phyloP scores from a whole-genome alignment of 2,329 filamentous ascomycete species.

The Pyrenochaeta sp. region DNA sequence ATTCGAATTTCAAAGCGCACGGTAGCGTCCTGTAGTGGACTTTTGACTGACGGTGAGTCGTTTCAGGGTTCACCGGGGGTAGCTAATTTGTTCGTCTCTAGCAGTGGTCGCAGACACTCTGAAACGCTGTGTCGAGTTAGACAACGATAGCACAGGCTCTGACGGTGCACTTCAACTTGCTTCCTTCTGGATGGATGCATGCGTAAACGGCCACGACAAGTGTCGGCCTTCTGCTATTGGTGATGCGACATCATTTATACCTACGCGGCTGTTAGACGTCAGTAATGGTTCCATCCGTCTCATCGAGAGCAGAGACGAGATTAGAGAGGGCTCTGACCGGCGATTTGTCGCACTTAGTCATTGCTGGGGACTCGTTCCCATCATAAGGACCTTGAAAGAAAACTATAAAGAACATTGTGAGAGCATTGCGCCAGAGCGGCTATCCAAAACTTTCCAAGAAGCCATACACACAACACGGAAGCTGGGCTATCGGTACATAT shows the following conservation, averaged over 20 bases:
- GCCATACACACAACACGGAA: constrained; percentile 20
- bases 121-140: constrained; percentile 1
- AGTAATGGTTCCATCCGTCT: constrained; percentile 13
- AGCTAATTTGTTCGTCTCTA: background rate
- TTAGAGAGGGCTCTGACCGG: constrained; percentile 8
- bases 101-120: constrained; percentile 19
- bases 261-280: constrained; percentile 29
- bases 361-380: constrained; percentile 31
- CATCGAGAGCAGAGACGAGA: constrained; percentile 14
- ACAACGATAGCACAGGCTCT: constrained; percentile 15
- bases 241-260: constrained; percentile 15
- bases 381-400: constrained; percentile 25
- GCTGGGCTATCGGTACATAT: constrained; percentile 26
- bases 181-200: constrained; percentile 24
- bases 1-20: constrained; percentile 16
- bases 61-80: background rate
- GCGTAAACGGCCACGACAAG: constrained; percentile 15
- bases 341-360: constrained; percentile 30
- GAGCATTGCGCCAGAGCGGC: constrained; percentile 9
- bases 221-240: constrained; percentile 7
- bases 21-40: constrained; percentile 15
- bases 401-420: constrained; percentile 20
- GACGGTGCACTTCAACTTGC: constrained; percentile 27
- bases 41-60: constrained; percentile 18
- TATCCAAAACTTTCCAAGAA: constrained; percentile 26